phyloP scores from a whole-genome alignment of 1,284 basidiomycete genomes.

The Trichosporon sp. region DNA sequence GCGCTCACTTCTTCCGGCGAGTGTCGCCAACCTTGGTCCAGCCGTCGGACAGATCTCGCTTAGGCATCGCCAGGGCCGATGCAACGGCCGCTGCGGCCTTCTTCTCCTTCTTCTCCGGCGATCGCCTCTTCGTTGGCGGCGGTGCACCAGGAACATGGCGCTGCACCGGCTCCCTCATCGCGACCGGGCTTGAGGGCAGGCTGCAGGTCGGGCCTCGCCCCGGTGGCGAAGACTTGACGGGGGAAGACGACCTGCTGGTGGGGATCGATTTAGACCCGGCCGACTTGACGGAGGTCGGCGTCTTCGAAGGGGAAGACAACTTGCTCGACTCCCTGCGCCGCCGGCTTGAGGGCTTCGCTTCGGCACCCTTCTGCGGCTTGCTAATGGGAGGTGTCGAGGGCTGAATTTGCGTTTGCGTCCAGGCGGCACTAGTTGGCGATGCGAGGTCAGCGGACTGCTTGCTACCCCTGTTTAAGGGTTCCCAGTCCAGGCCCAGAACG shows the following conservation, averaged over 20 bases:
- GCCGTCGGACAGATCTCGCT: conserved; percentile 1
- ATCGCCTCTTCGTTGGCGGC: conserved; percentile 1
- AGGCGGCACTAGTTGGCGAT: neutral
- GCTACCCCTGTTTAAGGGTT: neutral
- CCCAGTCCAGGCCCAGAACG: conserved; percentile 21
- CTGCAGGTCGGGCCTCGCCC: neutral
- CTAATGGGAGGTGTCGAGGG: neutral
- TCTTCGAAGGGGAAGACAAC: neutral
- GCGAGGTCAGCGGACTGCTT: neutral
- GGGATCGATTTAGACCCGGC: neutral
- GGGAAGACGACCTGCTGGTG: neutral
- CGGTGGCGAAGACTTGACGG: neutral
- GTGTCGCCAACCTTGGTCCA: conserved; percentile 14
- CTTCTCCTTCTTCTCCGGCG: neutral
- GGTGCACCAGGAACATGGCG: conserved; percentile 13
- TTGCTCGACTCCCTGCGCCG: neutral
- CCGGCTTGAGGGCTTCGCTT: neutral
- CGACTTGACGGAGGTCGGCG: neutral
- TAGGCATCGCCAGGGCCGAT: neutral
- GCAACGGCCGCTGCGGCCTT: neutral
- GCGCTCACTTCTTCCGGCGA: conserved; percentile 9
- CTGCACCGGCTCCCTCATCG: conserved; percentile 1
- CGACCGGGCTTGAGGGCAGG: neutral
- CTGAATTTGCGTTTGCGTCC: neutral
- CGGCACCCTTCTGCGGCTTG: neutral